Conservation (phyloP, 2,329 filamentous ascomycete genomes). For the Fusarium lyarnte region DNA sequence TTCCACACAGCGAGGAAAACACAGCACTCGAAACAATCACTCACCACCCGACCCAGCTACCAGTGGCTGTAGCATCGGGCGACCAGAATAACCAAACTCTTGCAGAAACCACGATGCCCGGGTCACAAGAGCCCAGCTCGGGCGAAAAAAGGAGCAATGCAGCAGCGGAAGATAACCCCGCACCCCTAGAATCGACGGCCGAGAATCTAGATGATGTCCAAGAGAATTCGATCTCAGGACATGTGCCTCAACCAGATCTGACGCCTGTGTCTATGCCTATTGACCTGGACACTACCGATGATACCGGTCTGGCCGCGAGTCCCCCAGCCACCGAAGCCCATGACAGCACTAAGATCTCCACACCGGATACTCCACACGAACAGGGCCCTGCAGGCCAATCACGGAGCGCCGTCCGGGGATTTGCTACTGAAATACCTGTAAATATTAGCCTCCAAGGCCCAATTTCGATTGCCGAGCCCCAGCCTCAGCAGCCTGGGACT, state of each 20-base stretch:
- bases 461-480: constrained; percentile 1
- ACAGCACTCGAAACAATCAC: constrained; percentile 37
- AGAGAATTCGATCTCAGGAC: neutral
- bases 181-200: constrained; percentile 13
- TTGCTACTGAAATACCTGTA: constrained; percentile 5
- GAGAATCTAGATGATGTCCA: constrained; percentile 14
- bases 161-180: constrained; percentile 5
- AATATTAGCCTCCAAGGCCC: constrained; percentile 7
- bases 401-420: neutral
- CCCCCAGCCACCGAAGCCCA: neutral
- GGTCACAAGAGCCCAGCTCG: constrained; percentile 17
- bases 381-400: constrained; percentile 26
- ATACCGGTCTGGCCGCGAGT: neutral
- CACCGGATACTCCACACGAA: neutral
- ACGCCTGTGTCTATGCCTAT: neutral
- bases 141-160: constrained; percentile 17
- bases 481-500: constrained; percentile 16
- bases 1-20: constrained; percentile 31
- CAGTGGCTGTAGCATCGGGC: constrained; percentile 14
- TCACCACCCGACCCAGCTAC: constrained; percentile 22
- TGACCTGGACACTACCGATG: neutral
- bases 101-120: constrained; percentile 39
- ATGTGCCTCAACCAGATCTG: neutral
- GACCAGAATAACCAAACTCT: constrained; percentile 18
- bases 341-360: constrained; percentile 1